Percentiles rank a stretch among this genome's conserved stretches.
Conservation (phyloP, 495 filamentous ascomycete species). For the Xylaria sp. region DNA sequence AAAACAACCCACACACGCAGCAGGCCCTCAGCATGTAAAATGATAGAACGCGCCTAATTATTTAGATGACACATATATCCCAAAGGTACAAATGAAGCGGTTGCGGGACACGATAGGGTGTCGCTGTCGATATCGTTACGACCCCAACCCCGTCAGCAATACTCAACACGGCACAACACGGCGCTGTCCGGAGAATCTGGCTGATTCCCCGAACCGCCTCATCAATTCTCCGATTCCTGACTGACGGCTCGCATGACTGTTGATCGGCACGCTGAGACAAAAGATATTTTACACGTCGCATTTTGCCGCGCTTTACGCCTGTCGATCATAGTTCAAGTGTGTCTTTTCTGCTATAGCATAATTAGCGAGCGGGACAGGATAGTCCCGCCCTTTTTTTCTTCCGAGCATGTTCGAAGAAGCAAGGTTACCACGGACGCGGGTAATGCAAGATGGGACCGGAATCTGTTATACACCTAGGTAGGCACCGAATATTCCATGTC, state of each 20-base stretch:
- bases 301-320: neutral
- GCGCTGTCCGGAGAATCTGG: constrained; percentile 7
- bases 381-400: neutral
- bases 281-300: constrained; percentile 9
- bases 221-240: neutral
- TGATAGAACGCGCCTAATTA: neutral
- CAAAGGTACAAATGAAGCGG: neutral
- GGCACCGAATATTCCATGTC: neutral
- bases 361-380: neutral
- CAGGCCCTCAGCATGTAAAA: neutral
- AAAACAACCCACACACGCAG: neutral
- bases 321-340: constrained; percentile 12
- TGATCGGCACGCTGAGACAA: neutral
- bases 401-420: neutral
- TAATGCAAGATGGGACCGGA: neutral
- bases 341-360: neutral
- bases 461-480: neutral
- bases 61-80: neutral
- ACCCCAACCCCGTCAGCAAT: neutral
- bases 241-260: constrained; percentile 2
- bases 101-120: neutral
- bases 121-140: neutral
- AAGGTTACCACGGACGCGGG: neutral
- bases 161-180: neutral
- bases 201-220: constrained; percentile 13